Evolutionary conservation across 768 basidiomycete species (phyloP), one percentile per base, ranked within the genome.

Genomic region (Hypsizygus marmoreus): DNA sequence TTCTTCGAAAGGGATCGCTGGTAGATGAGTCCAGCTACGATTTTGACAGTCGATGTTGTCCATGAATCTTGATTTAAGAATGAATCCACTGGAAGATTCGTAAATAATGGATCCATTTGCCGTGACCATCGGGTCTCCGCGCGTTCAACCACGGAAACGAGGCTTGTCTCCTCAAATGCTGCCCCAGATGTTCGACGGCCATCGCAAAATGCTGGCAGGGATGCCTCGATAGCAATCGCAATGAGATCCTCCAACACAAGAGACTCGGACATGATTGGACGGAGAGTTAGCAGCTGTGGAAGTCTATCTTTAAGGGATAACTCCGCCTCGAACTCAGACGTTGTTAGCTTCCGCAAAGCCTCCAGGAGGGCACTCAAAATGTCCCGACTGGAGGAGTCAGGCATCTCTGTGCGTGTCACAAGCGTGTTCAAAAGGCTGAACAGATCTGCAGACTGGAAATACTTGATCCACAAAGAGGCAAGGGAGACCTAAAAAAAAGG

Each of bases 381-480:
- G 12, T 58, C 56, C 20, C 44, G 25, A 13, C 53, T 43, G 16
- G 46, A 16, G 16, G 47, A 30, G 17, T 32, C 32, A 13, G 47
- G 35, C 12, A 47, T 31, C 11, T 43, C 50, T 3, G 45, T 41
- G 30, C 46, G 36, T 5, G 40, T 33, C 14, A 54, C 53, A 38
- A 76, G 50, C 6, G 63, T 45, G 51, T 80, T 75, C 9, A 89
- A 55, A 5, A 79, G 63, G 4, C 60, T 51, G 3, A 80, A 63
- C 2, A 82, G 58, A 12, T 73, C 71, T 2, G 64, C 53, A 2
- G 63, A 55, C 4, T 67, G 59, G 54, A 85, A 72, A 54, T 77
- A 86, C 30, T 67, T 71, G 32, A 86, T 66, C 88, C 88, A 91
- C 11, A 76, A 49, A 2, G 64, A 53, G 3, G 66, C 62, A 11